phyloP scores from a whole-genome alignment of 1,139 yeast species.

The Torulaspora pretoriensis region DNA sequence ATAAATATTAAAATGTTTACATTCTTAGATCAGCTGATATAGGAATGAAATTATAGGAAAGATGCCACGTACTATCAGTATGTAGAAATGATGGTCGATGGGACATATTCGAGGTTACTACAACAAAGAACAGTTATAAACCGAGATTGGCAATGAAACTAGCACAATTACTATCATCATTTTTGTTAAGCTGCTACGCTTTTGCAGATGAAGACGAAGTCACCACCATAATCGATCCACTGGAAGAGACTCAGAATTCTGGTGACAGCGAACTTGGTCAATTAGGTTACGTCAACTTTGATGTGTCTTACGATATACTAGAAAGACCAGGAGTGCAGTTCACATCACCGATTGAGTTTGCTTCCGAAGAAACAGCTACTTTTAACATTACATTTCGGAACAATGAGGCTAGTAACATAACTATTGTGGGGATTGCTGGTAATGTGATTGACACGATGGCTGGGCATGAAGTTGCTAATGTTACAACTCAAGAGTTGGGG shows the following conservation, averaged over 20 bases:
- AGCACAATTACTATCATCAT: neutral
- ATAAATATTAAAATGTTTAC: too few species aligned
- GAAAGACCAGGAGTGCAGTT: conserved; percentile 42
- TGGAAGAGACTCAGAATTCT: too few species aligned
- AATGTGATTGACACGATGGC: conserved; percentile 54
- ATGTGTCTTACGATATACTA: conserved; percentile 42
- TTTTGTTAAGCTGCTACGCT: conserved; percentile 2
- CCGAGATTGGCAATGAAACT: conserved; percentile 1
- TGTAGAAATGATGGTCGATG: too few species aligned
- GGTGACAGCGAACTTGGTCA: neutral
- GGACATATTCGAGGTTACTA: too few species aligned
- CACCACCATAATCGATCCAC: too few species aligned
- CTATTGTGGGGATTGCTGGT: conserved; percentile 75
- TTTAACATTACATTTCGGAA: conserved; percentile 55
- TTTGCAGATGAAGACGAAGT: conserved; percentile 1
- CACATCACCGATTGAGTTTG: conserved; percentile 36
- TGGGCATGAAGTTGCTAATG: conserved; percentile 51
- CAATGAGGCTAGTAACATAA: conserved; percentile 50
- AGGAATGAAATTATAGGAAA: too few species aligned
- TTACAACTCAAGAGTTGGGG: conserved; percentile 63
- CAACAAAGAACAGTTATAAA: too few species aligned
- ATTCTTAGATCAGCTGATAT: too few species aligned
- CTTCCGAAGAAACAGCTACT: conserved; percentile 48
- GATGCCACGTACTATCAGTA: neutral
- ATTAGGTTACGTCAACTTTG: conserved; percentile 33